Conservation (phyloP, 352 stramenopile genomes). For the Phytophthora capsici region DNA sequence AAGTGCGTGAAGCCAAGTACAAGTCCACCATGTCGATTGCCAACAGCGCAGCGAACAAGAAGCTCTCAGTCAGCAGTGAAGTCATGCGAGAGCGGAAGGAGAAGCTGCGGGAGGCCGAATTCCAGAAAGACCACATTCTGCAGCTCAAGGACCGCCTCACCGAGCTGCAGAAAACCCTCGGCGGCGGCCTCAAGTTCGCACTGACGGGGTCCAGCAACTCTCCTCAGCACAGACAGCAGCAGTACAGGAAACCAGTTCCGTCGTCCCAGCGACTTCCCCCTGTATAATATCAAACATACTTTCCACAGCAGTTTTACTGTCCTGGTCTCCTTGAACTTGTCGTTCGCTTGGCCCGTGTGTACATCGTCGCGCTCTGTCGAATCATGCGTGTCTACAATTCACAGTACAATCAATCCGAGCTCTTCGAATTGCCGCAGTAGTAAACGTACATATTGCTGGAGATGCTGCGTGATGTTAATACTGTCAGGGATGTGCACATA, state of each 20-base stretch:
- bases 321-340: constrained; percentile 14
- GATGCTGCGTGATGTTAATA: constrained; percentile 82
- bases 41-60: constrained; percentile 33
- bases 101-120: constrained; percentile 68
- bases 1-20: constrained; percentile 59
- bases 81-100: constrained; percentile 41
- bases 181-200: constrained; percentile 62
- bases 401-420: not conserved
- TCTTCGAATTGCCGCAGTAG: not conserved
- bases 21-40: constrained; percentile 27
- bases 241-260: constrained; percentile 42
- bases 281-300: constrained; percentile 54
- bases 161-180: constrained; percentile 68
- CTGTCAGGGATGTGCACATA: constrained; percentile 89
- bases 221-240: constrained; percentile 32
- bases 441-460: constrained; percentile 76
- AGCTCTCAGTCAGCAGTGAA: constrained; percentile 20
- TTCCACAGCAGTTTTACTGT: constrained; percentile 8
- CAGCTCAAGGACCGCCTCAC: constrained; percentile 73
- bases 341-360: constrained; percentile 74
- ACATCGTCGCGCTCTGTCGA: constrained; percentile 84
- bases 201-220: constrained; percentile 46
- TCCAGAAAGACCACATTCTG: constrained; percentile 75
- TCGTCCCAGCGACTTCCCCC: constrained; percentile 64
- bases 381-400: constrained; percentile 71